Evolutionary conservation across 176 grass and related monocot species (phyloP), one percentile per base, ranked within the genome.

Genomic region (Elymus sibiricus): DNA sequence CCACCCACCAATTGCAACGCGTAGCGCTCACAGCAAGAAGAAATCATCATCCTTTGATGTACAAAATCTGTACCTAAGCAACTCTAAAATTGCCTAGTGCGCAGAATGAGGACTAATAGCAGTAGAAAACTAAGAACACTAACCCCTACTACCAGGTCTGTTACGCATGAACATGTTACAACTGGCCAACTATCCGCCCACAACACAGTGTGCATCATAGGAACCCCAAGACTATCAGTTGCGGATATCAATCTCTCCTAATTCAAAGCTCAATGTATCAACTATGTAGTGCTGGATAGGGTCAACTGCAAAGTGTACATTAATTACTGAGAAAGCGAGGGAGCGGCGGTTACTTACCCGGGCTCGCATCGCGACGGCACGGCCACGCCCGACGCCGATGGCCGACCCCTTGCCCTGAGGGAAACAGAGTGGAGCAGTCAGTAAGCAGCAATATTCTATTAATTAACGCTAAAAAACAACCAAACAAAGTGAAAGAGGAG

Each of bases 311-410:
- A 14, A 64, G 62, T 31, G 27, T 14, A 31, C 8, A 42, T 37
- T 19, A 37, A 27, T 17, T 11, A 1, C 66, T 21, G 25, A 53
- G 3, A 64, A 64, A n/a, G n/a, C n/a, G n/a, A n/a, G n/a, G n/a
- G n/a, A n/a, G n/a, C n/a, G n/a, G n/a, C n/a, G n/a, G n/a, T 11
- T 22, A 22, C 69, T 90, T 65, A 95, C 93, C 83, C 90, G 89
- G 55, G 93, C 93, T 59, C 88, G 90, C 93, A 95, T 95, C 0
- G 90, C 88, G 46, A 95, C 93, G 0, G 93, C 93, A 37, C 90
- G 90, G 0, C 93, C 88, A 3, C 93, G 90, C 2, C 93, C 93
- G 46, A 95, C 93, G 22, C 93, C 93, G 70, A 95, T 72, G 26
- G 93, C 70, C 5, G 93, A 92, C 49, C 93, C 90, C 70, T 95